Evolutionary conservation across 768 basidiomycete species (phyloP).

Genomic region (Candolleomyces efflorescens): DNA sequence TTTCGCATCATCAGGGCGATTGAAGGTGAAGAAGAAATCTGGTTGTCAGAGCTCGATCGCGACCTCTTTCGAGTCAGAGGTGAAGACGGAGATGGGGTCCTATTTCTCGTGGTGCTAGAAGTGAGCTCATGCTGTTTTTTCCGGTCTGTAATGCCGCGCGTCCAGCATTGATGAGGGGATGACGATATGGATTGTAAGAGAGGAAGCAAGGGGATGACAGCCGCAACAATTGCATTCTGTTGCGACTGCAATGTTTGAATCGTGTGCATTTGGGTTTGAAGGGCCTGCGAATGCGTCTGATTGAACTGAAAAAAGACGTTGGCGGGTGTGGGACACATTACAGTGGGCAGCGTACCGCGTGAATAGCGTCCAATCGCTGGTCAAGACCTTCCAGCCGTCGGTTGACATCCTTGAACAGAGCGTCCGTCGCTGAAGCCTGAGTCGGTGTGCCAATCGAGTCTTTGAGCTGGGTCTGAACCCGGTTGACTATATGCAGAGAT

Average conservation of each 20-base stretch:
- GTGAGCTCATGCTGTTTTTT: slow-evolving; percentile 17
- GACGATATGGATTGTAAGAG: slow-evolving; percentile 48
- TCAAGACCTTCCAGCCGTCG: slow-evolving; percentile 42
- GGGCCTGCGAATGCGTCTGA: slow-evolving; percentile 38
- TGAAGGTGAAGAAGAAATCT: background rate
- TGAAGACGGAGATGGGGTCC: background rate
- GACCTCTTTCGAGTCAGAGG: background rate
- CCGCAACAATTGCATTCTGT: slow-evolving; percentile 49
- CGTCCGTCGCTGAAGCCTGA: slow-evolving; percentile 38
- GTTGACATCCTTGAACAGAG: slow-evolving; percentile 37
- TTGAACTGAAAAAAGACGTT: slow-evolving; percentile 30
- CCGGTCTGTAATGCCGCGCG: background rate
- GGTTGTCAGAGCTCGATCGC: background rate
- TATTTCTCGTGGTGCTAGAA: background rate
- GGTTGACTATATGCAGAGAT: slow-evolving; percentile 42
- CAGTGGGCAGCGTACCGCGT: slow-evolving; percentile 33
- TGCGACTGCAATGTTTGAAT: slow-evolving; percentile 62
- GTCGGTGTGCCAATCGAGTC: slow-evolving; percentile 53
- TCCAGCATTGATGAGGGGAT: slow-evolving; percentile 43
- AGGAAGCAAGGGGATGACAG: slow-evolving; percentile 57
- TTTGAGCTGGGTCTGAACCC: slow-evolving; percentile 59
- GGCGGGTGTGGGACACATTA: background rate
- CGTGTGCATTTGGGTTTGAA: slow-evolving; percentile 52
- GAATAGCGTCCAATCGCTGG: slow-evolving; percentile 53
- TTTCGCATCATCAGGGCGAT: background rate